phyloP scores from a whole-genome alignment of 2,329 filamentous ascomycete genomes.

The Cladophialophora chaetospira region DNA sequence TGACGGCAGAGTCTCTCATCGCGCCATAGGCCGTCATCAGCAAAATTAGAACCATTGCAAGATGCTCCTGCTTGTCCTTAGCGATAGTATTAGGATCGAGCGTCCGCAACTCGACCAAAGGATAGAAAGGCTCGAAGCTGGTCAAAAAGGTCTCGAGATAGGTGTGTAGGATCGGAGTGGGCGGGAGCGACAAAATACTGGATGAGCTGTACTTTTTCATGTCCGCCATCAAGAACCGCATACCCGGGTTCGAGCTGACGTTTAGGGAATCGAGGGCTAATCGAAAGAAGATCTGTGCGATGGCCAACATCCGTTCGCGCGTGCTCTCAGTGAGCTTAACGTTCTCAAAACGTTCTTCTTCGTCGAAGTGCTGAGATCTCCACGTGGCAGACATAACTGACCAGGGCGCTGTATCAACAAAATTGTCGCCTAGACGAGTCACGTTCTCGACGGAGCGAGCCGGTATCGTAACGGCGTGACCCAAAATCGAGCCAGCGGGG shows the following conservation, averaged over 20 bases:
- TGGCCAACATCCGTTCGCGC: conserved; percentile 5
- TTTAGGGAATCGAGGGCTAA: conserved; percentile 5
- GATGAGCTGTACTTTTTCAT: conserved; percentile 4
- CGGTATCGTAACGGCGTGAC: background rate
- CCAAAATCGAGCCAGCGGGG: background rate
- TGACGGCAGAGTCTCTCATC: conserved; percentile 8
- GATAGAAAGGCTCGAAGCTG: conserved; percentile 7
- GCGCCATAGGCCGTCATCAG: conserved; percentile 13
- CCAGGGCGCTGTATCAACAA: background rate
- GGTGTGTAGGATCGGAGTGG: background rate
- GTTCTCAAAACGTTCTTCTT: background rate
- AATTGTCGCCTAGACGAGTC: background rate
- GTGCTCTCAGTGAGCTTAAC: conserved; percentile 2
- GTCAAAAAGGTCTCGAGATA: conserved; percentile 12
- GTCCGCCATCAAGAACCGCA: background rate
- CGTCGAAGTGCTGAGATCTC: background rate
- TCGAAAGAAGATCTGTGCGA: conserved; percentile 6
- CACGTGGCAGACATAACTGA: background rate
- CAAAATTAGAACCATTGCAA: conserved; percentile 5
- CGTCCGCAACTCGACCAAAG: background rate
- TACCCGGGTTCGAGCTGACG: background rate
- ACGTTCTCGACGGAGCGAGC: background rate
- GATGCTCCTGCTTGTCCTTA: background rate
- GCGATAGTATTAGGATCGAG: conserved; percentile 7
- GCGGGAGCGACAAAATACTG: conserved; percentile 5